Evolutionary conservation across 495 filamentous ascomycete species (phyloP).

Genomic region (Daldinia caldariorum): DNA sequence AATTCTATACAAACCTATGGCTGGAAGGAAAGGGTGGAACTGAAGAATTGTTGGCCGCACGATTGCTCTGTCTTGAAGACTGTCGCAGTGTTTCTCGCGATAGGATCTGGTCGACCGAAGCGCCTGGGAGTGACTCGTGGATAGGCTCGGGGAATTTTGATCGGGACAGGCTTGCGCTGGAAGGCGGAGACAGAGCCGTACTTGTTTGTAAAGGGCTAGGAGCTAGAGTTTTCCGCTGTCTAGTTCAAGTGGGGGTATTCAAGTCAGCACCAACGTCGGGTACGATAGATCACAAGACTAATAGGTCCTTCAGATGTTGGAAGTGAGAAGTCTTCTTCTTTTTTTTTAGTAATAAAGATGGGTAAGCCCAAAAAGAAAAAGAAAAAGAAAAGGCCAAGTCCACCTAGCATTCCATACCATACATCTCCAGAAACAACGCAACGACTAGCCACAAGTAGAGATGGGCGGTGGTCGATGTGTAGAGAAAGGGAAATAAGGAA

Average conservation of each 20-base stretch:
- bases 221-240: slow-evolving; percentile 52
- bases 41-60: slow-evolving; percentile 26
- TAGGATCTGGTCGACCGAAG: slow-evolving; percentile 21
- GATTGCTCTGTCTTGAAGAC: slow-evolving; percentile 4
- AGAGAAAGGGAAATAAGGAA: slow-evolving; percentile 3
- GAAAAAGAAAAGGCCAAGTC: slow-evolving; percentile 21
- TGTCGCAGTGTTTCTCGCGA: slow-evolving; percentile 50
- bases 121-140: slow-evolving; percentile 36
- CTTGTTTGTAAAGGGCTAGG: slow-evolving; percentile 57
- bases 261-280: slow-evolving; percentile 48
- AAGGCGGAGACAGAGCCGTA: slow-evolving; percentile 52
- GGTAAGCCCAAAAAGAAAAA: neutral
- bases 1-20: slow-evolving; percentile 29
- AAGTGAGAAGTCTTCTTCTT: slow-evolving; percentile 17
- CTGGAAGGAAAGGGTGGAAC: slow-evolving; percentile 26
- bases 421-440: slow-evolving; percentile 14
- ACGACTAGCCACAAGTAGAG: slow-evolving; percentile 6
- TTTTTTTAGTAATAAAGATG: slow-evolving; percentile 3
- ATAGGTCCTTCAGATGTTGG: slow-evolving; percentile 7
- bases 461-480: neutral
- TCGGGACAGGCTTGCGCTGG: slow-evolving; percentile 54
- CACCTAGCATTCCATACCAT: slow-evolving; percentile 41
- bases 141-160: slow-evolving; percentile 49
- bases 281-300: slow-evolving; percentile 17
- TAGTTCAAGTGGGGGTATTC: slow-evolving; percentile 50